Evolutionary conservation across 1,284 basidiomycete genomes (phyloP), one percentile per base, ranked within the genome.

Genomic region (Leccinum griseonigrum): DNA sequence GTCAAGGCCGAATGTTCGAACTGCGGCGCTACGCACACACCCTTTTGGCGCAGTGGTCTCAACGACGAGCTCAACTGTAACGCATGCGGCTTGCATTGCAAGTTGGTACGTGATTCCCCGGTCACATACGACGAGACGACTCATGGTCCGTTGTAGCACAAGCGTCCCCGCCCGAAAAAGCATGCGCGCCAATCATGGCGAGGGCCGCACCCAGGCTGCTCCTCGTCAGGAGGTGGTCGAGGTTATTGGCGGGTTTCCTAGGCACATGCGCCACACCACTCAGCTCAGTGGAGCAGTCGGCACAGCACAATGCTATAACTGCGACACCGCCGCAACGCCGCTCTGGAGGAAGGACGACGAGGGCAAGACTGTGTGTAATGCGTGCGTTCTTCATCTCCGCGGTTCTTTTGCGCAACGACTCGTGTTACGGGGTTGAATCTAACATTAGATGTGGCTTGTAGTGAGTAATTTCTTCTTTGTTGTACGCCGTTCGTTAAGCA

Each of bases 331-430:
- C 3, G 91, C 92, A 28, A 94, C 93, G 4, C 92, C 92, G 22
- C 83, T 95, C 40, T 95, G 92, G 92, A 82, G 93, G 66, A 94
- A 94, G 75, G 93, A 94, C 71, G 92, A 94, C 68, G 92, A 94
- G 73, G 92, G 92, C 60, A 93, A 93, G 80, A 94, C 92, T 1
- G 91, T 94, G 55, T 95, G 93, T 80, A 94, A 95, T 70, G 92
- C 92, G 83, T 94, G 77, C 75, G 88, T 84, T 57, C 56, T 67
- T 65, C 58, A 57, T 50, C 32, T 53, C n/a, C 51, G 14, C 56
- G 26, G 50, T 59, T 22, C 16, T 8, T 43, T 46, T 55, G 5
- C 7, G 11, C 28, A 50, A 46, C 60, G 31, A 60, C 70, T 71
- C 61, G 63, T 64, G 8, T 43, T 32, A 43, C 16, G 13, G 52